Evolutionary conservation across 1,139 yeast genomes (phyloP).

Genomic region (Hanseniaspora uvarum): DNA sequence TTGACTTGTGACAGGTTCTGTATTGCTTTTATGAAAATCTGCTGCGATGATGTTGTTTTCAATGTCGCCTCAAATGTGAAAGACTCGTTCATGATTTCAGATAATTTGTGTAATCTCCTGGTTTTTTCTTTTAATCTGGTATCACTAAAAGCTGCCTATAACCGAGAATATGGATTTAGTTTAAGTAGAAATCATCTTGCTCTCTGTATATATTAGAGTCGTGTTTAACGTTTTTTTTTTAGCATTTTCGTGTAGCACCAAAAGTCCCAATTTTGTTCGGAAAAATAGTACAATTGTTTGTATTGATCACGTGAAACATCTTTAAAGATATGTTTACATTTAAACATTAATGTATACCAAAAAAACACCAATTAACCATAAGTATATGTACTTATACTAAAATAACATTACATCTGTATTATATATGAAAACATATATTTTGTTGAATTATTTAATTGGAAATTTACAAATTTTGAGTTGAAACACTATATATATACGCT

Average conservation of each 20-base stretch:
- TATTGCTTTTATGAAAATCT: conserved; percentile 13
- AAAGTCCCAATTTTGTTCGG: background rate
- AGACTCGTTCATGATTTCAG: conserved; percentile 2
- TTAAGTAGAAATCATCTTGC: background rate
- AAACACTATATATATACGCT: no score
- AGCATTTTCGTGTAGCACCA: background rate
- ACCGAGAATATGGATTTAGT: no score
- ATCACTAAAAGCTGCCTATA: no score
- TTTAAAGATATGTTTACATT: no score
- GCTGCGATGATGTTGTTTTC: conserved; percentile 15
- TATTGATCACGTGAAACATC: background rate
- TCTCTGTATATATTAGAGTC: background rate
- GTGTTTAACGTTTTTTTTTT: background rate
- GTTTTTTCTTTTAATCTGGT: no score
- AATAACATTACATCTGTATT: no score
- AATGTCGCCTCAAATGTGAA: conserved; percentile 14
- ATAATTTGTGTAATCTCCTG: background rate
- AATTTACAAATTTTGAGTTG: no score
- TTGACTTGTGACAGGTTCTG: conserved; percentile 11
- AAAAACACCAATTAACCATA: no score
- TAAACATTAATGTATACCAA: no score
- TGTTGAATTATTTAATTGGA: no score
- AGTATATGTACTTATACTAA: no score
- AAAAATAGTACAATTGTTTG: no score
- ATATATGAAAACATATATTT: background rate